Base-by-base conservation (phyloP, 2,329 filamentous ascomycete species). In the Thielaviopsis populi region DNA sequence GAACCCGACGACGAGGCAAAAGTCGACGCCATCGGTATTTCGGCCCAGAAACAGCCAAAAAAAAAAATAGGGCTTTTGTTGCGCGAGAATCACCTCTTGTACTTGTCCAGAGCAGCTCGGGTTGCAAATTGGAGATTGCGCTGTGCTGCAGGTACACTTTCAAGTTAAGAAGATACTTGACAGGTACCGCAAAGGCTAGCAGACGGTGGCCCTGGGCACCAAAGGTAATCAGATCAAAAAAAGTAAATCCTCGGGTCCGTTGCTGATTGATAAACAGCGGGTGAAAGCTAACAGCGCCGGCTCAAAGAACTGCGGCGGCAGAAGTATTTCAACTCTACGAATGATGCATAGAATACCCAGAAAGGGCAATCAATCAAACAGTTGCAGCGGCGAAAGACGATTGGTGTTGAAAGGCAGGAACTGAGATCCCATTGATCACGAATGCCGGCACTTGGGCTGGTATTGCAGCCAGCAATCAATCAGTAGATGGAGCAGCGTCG, bases 231-330 rank as follows among this genome's bases (percentile, higher is more conserved):
- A 63, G 64, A 66, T 66, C 56, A 27, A 19, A 54, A 54, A 63
- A 37, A 56, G 24, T 10, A 2, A 46, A 46, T 46, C 42, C 42
- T 46, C 42, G 3, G n/a, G 27, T 7, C 43, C 6, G 37, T 30
- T 63, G 61, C 40, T 61, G 64, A 66, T 66, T 66, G 64, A 66
- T 66, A 66, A 63, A 62, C 40, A 59, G 24, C 37, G n/a, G 56
- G 22, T 54, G 43, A 46, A 27, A 24, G 56, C 5, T 40, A n/a
- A 60, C 41, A 59, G 27, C 37, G 27, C 42, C 42, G 11, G 37
- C 22, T 63, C 41, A 19, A 22, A 33, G 15, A 62, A 43, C 19
- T 15, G 40, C 59, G 60, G 30, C 46, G 11, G 41, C n/a, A 37
- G 7, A 37, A 7, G 5, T 22, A 3, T 48, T 13, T 8, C 11